Evolutionary conservation across 108 stramenopile genomes (phyloP).

Genomic region (Nannochloropsis oceanica): DNA sequence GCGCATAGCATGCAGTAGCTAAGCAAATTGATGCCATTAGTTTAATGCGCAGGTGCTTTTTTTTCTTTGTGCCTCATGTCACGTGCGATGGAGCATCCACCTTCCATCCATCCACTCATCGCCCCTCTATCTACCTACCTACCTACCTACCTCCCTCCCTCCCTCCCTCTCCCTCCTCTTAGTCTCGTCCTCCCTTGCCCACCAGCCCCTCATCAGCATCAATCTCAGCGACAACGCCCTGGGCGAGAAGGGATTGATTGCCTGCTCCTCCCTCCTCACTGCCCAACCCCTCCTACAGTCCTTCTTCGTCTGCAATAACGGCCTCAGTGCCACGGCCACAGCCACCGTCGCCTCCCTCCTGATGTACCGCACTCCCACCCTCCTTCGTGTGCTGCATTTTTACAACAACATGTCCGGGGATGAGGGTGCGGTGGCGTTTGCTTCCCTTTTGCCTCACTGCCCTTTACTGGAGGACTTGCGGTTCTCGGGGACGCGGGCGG

Average conservation of each 20-base stretch:
- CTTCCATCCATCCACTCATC: no score
- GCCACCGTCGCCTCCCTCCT: background rate
- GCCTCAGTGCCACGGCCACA: constrained; percentile 26
- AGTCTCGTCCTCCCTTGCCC: background rate
- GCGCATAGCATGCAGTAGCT: no score
- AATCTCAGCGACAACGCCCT: constrained; percentile 36
- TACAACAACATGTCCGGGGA: constrained; percentile 42
- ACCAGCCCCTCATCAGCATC: background rate
- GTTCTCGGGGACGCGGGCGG: constrained; percentile 32
- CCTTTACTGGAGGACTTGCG: constrained; percentile 26
- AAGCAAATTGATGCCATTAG: no score
- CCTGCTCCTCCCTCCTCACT: background rate
- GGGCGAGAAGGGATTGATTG: constrained; percentile 31
- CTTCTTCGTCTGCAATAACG: constrained; percentile 35
- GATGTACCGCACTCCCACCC: constrained; percentile 1
- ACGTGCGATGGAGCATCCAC: no score
- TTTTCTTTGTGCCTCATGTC: no score
- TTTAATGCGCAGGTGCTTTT: no score
- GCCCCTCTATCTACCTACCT: no score
- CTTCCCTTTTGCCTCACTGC: constrained; percentile 10
- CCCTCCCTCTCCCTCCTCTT: no score
- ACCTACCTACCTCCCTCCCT: no score
- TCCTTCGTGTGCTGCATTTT: constrained; percentile 19
- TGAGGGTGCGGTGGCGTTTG: constrained; percentile 9
- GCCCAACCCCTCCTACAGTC: background rate